Percentiles rank a stretch among this genome's conserved stretches.
Evolutionary conservation across 768 basidiomycete genomes (phyloP).

Genomic region (Cystobasidium onofrii): DNA sequence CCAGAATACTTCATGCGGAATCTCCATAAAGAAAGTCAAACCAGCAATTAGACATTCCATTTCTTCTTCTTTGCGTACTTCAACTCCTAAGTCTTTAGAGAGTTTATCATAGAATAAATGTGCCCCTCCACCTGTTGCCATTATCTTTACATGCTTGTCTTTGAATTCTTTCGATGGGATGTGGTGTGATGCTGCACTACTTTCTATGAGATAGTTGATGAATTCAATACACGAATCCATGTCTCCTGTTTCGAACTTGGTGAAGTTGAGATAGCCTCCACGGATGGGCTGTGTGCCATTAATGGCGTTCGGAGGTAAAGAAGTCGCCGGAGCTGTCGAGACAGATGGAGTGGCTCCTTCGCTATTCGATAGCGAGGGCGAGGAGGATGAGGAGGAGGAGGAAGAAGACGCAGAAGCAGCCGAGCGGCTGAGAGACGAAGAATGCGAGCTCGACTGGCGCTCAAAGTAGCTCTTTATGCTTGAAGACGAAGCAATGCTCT

Average conservation of each 20-base stretch:
- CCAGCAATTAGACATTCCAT: conserved; percentile 98
- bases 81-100: conserved; percentile 63
- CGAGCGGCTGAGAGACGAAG: conserved; percentile 24
- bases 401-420: conserved; percentile 6
- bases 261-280: conserved; percentile 94
- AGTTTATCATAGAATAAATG: conserved; percentile 87
- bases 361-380: conserved; percentile 36
- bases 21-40: conserved; percentile 86
- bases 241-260: conserved; percentile 87
- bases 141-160: conserved; percentile 85
- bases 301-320: background rate
- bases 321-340: background rate
- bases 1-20: conserved; percentile 95
- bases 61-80: conserved; percentile 86
- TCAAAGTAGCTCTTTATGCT: conserved; percentile 31
- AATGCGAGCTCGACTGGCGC: background rate
- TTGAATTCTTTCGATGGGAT: conserved; percentile 76
- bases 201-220: conserved; percentile 74
- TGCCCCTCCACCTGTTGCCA: conserved; percentile 96
- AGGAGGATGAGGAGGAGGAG: conserved; percentile 34
- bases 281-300: conserved; percentile 34
- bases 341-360: conserved; percentile 21
- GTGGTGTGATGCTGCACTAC: conserved; percentile 73
- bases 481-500: conserved; percentile 14
- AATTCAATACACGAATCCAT: conserved; percentile 76